A percentile compares a stretch with the other conserved stretches of the same genome.
These are phyloP conservation scores for Eutrema heterophyllum DNA, from an alignment of 345 rosid species.

Conservation along the genomic window DNA sequence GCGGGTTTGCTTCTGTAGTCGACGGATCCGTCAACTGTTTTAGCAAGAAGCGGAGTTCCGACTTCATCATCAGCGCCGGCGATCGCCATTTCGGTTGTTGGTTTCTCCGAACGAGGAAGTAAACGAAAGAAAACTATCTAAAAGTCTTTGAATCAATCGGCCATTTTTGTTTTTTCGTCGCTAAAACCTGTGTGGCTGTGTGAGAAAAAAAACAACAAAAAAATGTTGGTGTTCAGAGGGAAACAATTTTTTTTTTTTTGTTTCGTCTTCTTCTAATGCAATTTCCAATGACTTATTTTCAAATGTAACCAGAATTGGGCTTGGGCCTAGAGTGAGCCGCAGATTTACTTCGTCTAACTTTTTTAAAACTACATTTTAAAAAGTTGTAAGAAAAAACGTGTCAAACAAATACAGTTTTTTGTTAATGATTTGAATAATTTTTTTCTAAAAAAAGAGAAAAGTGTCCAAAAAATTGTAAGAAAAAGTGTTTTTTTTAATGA, in stretches of 20 bases:
- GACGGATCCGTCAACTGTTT: slow-evolving; percentile 30
- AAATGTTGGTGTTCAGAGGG: not conserved
- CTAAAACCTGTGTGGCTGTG: not conserved
- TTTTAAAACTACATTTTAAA: not conserved
- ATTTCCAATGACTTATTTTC: not conserved
- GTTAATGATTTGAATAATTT: no score
- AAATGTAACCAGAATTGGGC: not conserved
- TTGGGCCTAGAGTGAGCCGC: not conserved
- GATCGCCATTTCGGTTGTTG: slow-evolving; percentile 13
- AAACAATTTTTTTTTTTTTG: not conserved
- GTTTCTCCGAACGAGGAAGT: not conserved
- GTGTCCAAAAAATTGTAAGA: no score
- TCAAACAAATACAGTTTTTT: no score
- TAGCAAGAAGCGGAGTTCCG: slow-evolving; percentile 22
- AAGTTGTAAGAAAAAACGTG: not conserved
- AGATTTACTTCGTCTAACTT: not conserved
- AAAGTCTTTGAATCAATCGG: not conserved
- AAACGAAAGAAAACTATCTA: not conserved
- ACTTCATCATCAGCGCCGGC: slow-evolving; percentile 14
- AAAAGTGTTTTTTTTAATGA: no score
- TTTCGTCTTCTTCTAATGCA: not conserved
- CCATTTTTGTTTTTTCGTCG: not conserved
- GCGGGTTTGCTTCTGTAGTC: slow-evolving; percentile 36
- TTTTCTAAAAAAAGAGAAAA: no score
- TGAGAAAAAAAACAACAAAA: not conserved